Conservation (phyloP, 495 filamentous ascomycete genomes). For the Tricharina praecox region DNA sequence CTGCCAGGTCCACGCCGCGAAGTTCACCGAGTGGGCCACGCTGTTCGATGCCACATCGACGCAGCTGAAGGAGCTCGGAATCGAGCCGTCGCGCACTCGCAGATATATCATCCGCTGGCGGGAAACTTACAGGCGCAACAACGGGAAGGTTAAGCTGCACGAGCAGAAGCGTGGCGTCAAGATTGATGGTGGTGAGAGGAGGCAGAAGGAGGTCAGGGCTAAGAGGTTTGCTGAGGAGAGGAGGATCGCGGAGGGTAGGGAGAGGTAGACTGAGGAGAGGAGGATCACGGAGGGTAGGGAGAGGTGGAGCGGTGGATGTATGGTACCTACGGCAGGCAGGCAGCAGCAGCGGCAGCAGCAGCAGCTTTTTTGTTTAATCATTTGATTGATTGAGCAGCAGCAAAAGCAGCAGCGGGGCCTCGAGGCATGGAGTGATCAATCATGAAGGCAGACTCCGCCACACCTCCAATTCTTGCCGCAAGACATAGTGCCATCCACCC, state of each 20-base stretch:
- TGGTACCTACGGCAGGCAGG: too few species aligned
- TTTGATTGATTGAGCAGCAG: too few species aligned
- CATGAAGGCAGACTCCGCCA: too few species aligned
- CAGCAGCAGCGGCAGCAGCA: too few species aligned
- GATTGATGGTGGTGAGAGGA: conserved; percentile 89
- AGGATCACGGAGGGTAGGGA: conserved; percentile 26
- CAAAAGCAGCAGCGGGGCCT: too few species aligned
- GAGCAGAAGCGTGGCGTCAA: conserved; percentile 52
- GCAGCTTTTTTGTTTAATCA: too few species aligned
- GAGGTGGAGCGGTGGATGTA: too few species aligned
- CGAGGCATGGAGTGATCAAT: too few species aligned
- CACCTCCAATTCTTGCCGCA: too few species aligned
- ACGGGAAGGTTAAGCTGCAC: conserved; percentile 13
- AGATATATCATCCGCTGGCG: conserved; percentile 75
- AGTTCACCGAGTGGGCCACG: conserved; percentile 69
- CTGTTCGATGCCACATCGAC: conserved; percentile 62
- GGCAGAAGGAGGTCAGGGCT: conserved; percentile 63
- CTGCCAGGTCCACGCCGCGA: conserved; percentile 57
- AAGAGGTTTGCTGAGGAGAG: conserved; percentile 35
- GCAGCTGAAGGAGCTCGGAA: conserved; percentile 63
- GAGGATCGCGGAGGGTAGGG: conserved; percentile 6
- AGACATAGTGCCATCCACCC: too few species aligned
- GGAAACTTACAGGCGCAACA: conserved; percentile 47
- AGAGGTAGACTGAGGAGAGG: conserved; percentile 31
- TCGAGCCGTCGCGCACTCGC: conserved; percentile 68